Base-by-base conservation (phyloP, 164 flowering plant species). In the Kalanchoe fedtschenkoi region DNA sequence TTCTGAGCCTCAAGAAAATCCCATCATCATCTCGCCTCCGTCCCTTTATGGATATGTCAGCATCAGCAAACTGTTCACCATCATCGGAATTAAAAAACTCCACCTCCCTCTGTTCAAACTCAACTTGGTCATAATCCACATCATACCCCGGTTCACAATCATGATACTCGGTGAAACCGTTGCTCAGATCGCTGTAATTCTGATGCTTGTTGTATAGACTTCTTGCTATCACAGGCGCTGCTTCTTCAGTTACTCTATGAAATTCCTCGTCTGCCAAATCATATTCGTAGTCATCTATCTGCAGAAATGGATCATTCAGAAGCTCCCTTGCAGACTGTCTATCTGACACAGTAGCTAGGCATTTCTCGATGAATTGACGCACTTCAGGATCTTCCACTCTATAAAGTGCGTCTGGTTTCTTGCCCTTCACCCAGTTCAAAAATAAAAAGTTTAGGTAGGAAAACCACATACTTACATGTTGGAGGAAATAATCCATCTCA, bases 321-420 rank as follows among this genome's bases (percentile, higher is more conserved):
- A 95, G 97, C 80, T 90, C 96, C 69, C 69, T 70, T 0, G 96
- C 99, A 0, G 97, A 51, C 21, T 87, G 83, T 81, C 99, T 81
- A 43, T 43, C 54, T 11, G 95, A 81, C 34, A 77, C 96, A 2
- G 88, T 75, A 5, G 81, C 95, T 66, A 95, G 75, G 77, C 99
- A 95, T 68, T 91, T 95, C 76, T 91, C 97, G 6, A 95, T 78
- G 60, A 95, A 95, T 67, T 68, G 66, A 38, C 93, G 75, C 57
- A 95, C 88, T 75, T 91, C 93, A 19, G 82, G 85, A 71, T 95
- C 93, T 69, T 77, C 65, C 28, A 95, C 91, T 77, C 82, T 84
- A 80, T 83, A 81, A 8, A 91, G 65, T 53, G 93, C 82, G 61
- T 85, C 88, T 6, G 99, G 99, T 56, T 81, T 91, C 66, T 79